Evolutionary conservation across 345 rosid genomes (phyloP).

Genomic region (Citrus unshiu): DNA sequence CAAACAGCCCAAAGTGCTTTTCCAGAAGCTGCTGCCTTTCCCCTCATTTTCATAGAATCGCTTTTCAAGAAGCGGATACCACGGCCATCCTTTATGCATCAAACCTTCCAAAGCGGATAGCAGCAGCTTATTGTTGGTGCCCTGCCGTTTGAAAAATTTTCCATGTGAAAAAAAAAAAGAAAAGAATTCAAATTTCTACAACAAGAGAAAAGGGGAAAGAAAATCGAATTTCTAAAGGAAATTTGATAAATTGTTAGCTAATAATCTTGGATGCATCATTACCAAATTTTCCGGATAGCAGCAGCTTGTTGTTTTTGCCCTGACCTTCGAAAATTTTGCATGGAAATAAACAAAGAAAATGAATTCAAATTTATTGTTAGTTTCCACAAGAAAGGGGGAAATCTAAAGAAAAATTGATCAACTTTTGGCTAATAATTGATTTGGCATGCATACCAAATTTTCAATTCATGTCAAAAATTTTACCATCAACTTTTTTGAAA

Average conservation of each 20-base stretch:
- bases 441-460: too few relatives aligned
- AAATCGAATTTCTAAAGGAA: too few relatives aligned
- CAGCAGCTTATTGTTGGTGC: not conserved
- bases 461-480: too few relatives aligned
- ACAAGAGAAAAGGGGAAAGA: not conserved
- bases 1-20: slow-evolving; percentile 57
- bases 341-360: not conserved
- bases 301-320: not conserved
- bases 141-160: not conserved
- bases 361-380: not conserved
- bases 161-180: not conserved
- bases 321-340: not conserved
- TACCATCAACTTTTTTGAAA: too few relatives aligned
- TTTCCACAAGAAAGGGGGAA: not conserved
- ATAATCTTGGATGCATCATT: too few relatives aligned
- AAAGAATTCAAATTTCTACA: not conserved
- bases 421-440: too few relatives aligned
- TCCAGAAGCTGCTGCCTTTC: slow-evolving; percentile 59
- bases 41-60: slow-evolving; percentile 51
- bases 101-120: not conserved
- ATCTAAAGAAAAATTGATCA: too few relatives aligned
- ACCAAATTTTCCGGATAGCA: not conserved
- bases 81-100: not conserved
- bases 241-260: too few relatives aligned
- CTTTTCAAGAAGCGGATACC: not conserved